Percentiles rank a stretch among this genome's conserved stretches.
Conservation (phyloP, 2,329 filamentous ascomycete species). For the Blastomyces silverae region DNA sequence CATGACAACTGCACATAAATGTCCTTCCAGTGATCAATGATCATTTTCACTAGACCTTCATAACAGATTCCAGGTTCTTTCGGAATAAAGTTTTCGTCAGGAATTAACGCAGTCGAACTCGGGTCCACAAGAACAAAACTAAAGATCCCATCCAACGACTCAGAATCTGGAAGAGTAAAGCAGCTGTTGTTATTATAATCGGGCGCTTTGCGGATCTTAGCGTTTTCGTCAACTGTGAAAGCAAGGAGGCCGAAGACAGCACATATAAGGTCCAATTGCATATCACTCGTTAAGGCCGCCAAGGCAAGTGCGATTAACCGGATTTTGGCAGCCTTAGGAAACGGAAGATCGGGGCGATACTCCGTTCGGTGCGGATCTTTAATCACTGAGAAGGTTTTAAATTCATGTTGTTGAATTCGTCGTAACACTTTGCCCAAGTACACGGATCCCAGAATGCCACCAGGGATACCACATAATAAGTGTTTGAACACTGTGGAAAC, state of each 20-base stretch:
- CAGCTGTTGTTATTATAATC: constrained; percentile 22
- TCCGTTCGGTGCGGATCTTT: constrained; percentile 22
- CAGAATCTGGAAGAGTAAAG: constrained; percentile 25
- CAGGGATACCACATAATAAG: constrained; percentile 35
- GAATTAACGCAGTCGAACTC: constrained; percentile 15
- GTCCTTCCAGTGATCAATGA: constrained; percentile 34
- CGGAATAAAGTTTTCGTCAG: constrained; percentile 18
- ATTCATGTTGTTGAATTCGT: constrained; percentile 27
- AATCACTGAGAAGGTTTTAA: constrained; percentile 19
- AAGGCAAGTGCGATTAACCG: constrained; percentile 36
- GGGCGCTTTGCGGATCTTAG: constrained; percentile 20
- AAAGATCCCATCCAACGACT: constrained; percentile 31
- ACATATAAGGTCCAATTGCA: constrained; percentile 39
- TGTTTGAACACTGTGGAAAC: constrained; percentile 34
- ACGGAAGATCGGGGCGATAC: constrained; percentile 23
- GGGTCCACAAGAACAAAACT: constrained; percentile 28
- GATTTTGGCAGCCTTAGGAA: constrained; percentile 24
- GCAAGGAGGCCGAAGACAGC: constrained; percentile 36
- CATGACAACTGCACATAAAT: constrained; percentile 31
- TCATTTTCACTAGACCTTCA: constrained; percentile 29
- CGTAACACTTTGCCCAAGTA: constrained; percentile 31
- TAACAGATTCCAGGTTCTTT: constrained; percentile 26
- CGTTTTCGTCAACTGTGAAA: constrained; percentile 29
- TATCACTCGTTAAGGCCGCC: constrained; percentile 32
- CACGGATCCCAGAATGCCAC: constrained; percentile 35